These are phyloP conservation scores for Lepidium aucheri DNA, from an alignment of 345 rosid species.

Conservation along the genomic window DNA sequence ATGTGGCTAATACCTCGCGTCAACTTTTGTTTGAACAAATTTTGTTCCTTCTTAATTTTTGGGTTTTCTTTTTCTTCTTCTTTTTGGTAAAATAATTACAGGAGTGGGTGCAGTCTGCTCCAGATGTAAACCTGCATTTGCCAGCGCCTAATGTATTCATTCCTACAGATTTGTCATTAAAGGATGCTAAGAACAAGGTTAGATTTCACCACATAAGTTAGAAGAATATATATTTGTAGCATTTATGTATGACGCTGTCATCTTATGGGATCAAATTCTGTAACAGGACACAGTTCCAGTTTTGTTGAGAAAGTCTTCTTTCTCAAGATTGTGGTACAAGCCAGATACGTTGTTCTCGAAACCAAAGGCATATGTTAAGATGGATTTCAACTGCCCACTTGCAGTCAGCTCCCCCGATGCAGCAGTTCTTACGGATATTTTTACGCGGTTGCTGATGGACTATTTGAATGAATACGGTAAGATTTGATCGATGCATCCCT, in stretches of 20 bases:
- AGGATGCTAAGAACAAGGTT: conserved; percentile 59
- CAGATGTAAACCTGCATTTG: conserved; percentile 58
- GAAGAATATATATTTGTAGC: neutral
- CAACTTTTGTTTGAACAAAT: neutral
- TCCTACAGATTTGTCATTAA: conserved; percentile 77
- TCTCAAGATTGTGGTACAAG: conserved; percentile 75
- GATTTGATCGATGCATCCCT: conserved; percentile 4
- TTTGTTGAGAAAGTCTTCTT: conserved; percentile 51
- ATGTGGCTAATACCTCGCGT: neutral
- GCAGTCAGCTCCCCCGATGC: conserved; percentile 74
- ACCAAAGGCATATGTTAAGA: conserved; percentile 76
- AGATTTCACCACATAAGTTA: neutral
- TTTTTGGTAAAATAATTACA: conserved; percentile 27
- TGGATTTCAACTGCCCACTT: conserved; percentile 76
- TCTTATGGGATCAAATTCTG: conserved; percentile 20
- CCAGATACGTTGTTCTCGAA: conserved; percentile 71
- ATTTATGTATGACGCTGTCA: neutral
- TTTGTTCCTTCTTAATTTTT: neutral
- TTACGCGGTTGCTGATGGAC: conserved; percentile 71
- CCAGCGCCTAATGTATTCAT: conserved; percentile 69
- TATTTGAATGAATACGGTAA: conserved; percentile 94
- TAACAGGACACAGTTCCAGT: conserved; percentile 58
- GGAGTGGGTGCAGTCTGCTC: conserved; percentile 73
- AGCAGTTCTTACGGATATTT: conserved; percentile 60
- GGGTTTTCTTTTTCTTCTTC: neutral